Conservation (phyloP, 306 rosid species). For the Sophora flavescens region DNA sequence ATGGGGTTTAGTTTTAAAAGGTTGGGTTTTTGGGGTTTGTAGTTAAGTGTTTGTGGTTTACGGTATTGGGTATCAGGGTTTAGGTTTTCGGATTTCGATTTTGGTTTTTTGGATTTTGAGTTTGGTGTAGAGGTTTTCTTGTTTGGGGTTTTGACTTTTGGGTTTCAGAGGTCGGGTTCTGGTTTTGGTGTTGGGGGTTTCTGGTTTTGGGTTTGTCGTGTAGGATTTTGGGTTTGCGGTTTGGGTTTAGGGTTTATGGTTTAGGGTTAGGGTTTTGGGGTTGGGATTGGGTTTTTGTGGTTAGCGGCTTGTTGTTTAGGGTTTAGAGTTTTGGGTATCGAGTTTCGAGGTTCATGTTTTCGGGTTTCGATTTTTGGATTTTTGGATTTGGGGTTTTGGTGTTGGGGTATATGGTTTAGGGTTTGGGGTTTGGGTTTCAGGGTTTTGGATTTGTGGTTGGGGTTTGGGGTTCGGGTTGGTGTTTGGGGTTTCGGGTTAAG, state of each 20-base stretch:
- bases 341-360: neutral
- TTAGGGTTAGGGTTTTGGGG: neutral
- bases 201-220: neutral
- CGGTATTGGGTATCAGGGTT: neutral
- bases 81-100: slow-evolving; percentile 4
- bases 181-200: neutral
- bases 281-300: neutral
- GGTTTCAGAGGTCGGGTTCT: too few relatives aligned
- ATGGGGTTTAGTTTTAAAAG: neutral
- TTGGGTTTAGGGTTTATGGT: too few relatives aligned
- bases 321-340: neutral
- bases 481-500: too few relatives aligned
- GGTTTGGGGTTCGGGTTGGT: too few relatives aligned
- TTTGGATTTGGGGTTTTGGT: neutral
- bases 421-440: neutral
- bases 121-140: neutral
- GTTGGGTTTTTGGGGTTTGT: neutral
- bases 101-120: slow-evolving; percentile 5
- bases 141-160: neutral
- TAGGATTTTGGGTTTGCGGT: too few relatives aligned
- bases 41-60: neutral
- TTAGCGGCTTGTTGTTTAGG: neutral
- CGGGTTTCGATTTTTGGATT: neutral
- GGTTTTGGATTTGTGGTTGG: neutral
- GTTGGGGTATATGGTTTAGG: slow-evolving; percentile 1